Percentiles rank a stretch among this genome's conserved stretches.
phyloP scores from a whole-genome alignment of 306 rosid species.

The Cicer arietinum region DNA sequence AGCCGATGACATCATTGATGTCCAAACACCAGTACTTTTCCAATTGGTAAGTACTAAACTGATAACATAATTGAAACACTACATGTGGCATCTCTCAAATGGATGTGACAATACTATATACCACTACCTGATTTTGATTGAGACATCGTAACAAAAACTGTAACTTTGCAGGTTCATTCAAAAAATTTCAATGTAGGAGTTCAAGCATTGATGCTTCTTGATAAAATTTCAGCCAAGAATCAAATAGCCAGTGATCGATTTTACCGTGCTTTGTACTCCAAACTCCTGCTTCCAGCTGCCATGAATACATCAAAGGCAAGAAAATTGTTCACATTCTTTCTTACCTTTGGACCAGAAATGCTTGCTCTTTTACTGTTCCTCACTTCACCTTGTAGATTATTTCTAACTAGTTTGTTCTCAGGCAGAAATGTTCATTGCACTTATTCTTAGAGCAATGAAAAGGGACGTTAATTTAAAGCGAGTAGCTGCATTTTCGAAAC shows the following conservation, averaged over 20 bases:
- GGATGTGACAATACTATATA: conserved; percentile 11
- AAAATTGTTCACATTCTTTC: conserved; percentile 1
- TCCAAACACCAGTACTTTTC: conserved; percentile 93
- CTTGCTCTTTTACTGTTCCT: not conserved
- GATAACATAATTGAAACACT: conserved; percentile 13
- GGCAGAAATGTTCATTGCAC: conserved; percentile 96
- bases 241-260: conserved; percentile 87
- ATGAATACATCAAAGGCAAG: conserved; percentile 89
- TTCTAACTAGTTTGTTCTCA: conserved; percentile 44
- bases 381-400: not conserved
- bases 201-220: conserved; percentile 95
- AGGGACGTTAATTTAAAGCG: conserved; percentile 89
- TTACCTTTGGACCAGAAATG: not conserved
- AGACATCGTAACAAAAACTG: conserved; percentile 36
- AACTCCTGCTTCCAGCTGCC: conserved; percentile 89
- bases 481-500: conserved; percentile 86
- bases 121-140: conserved; percentile 25
- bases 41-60: conserved; percentile 66
- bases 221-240: conserved; percentile 93
- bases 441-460: conserved; percentile 89
- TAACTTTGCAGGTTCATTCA: conserved; percentile 83
- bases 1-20: conserved; percentile 89
- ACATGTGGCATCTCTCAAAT: conserved; percentile 1
- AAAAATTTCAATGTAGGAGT: conserved; percentile 89
- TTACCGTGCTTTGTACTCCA: conserved; percentile 90